Conservation (phyloP, 345 rosid genomes). For the Alliaria petiolata region DNA sequence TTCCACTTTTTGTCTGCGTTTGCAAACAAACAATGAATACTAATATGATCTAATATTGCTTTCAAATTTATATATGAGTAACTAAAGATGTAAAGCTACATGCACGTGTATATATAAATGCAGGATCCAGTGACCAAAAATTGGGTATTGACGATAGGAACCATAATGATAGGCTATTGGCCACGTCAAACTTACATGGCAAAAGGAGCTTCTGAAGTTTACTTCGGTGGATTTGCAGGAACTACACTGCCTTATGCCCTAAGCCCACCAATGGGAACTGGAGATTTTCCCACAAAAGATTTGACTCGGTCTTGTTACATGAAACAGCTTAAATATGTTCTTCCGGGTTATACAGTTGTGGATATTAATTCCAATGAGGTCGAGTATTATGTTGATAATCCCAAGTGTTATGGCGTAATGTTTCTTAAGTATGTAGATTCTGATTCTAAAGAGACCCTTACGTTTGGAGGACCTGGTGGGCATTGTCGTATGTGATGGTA, state of each 20-base stretch:
- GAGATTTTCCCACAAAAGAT: constrained; percentile 20
- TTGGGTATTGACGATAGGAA: constrained; percentile 26
- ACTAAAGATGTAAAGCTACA: neutral
- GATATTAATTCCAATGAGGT: constrained; percentile 22
- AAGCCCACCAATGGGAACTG: constrained; percentile 26
- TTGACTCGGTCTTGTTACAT: constrained; percentile 21
- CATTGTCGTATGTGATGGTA: neutral
- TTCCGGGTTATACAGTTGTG: neutral
- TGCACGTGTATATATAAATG: neutral
- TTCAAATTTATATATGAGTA: neutral
- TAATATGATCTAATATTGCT: neutral
- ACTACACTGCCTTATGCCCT: neutral
- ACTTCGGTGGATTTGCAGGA: constrained; percentile 28
- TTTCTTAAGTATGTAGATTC: constrained; percentile 17
- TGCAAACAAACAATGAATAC: neutral
- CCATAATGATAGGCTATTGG: constrained; percentile 25
- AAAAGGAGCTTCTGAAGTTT: constrained; percentile 23
- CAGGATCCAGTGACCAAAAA: constrained; percentile 28
- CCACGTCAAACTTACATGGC: constrained; percentile 21
- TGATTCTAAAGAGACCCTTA: constrained; percentile 19
- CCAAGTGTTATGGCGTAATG: constrained; percentile 13
- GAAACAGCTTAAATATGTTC: constrained; percentile 23
- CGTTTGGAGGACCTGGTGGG: constrained; percentile 33
- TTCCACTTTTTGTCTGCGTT: neutral
- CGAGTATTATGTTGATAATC: constrained; percentile 9